Conservation (phyloP, 202 grass and related monocot species). For the Dendrocalamus latiflorus region DNA sequence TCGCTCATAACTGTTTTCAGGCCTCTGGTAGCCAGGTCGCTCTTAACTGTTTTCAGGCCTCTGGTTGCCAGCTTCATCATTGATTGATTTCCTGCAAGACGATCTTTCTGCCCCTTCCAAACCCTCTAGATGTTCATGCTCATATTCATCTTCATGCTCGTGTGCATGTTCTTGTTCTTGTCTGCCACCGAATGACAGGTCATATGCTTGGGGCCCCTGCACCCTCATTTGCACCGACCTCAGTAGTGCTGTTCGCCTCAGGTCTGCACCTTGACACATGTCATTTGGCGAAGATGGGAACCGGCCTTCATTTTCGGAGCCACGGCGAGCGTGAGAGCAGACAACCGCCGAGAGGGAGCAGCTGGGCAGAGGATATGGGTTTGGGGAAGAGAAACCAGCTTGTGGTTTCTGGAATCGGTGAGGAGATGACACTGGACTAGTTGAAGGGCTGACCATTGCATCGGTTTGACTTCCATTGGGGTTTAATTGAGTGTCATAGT, state of each 20-base stretch:
- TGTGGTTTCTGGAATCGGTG: conserved; percentile 63
- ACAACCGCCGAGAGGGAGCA: conserved; percentile 62
- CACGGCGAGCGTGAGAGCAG: conserved; percentile 65
- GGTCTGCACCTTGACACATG: conserved; percentile 74
- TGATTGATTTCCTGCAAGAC: conserved; percentile 48
- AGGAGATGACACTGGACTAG: conserved; percentile 69
- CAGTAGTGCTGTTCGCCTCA: conserved; percentile 68
- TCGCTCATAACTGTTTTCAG: background rate
- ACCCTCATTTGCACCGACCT: conserved; percentile 94
- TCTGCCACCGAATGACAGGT: conserved; percentile 31
- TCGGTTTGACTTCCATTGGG: conserved; percentile 30
- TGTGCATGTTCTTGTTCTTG: conserved; percentile 52
- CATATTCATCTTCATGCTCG: conserved; percentile 43
- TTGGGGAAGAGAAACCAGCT: conserved; percentile 17
- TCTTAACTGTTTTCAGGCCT: conserved; percentile 26
- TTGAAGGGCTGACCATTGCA: conserved; percentile 48
- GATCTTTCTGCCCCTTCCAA: conserved; percentile 34
- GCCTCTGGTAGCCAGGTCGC: too few relatives aligned
- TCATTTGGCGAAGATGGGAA: conserved; percentile 96
- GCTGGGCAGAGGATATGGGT: conserved; percentile 46
- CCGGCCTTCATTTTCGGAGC: conserved; percentile 72
- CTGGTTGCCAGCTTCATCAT: conserved; percentile 34
- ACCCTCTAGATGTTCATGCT: conserved; percentile 39
- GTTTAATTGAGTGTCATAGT: conserved; percentile 54
- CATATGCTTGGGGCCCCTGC: conserved; percentile 42